phyloP scores from a whole-genome alignment of 163 green algal species.

The Trebouxiophyceae sp. region DNA sequence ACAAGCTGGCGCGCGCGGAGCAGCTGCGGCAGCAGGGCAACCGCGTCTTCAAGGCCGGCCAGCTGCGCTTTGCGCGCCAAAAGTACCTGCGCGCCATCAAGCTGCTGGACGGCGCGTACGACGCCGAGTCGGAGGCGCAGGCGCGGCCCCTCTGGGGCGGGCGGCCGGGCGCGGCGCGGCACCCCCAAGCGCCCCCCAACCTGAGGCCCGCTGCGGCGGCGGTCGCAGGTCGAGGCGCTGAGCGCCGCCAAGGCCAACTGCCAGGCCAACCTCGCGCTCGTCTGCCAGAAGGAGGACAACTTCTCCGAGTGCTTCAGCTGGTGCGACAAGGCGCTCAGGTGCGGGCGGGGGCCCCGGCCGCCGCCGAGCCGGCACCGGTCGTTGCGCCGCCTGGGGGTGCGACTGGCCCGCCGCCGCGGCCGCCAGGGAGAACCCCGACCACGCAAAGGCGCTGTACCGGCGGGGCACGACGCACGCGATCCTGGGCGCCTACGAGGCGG shows the following conservation, averaged over 20 bases:
- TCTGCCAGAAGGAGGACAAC: conserved; percentile 35
- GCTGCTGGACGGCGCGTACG: conserved; percentile 57
- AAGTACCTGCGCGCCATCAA: conserved; percentile 43
- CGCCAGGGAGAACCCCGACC: conserved; percentile 32
- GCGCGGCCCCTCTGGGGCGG: neutral
- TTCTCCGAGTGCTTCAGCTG: conserved; percentile 49
- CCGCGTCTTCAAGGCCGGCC: conserved; percentile 52
- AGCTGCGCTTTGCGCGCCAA: conserved; percentile 11
- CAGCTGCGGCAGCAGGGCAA: conserved; percentile 49
- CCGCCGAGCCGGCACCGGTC: neutral
- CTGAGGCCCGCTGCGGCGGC: neutral
- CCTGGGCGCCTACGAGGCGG: conserved; percentile 27
- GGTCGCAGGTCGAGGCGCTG: neutral
- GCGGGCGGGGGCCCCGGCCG: neutral
- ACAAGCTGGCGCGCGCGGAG: conserved; percentile 25
- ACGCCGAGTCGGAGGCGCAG: conserved; percentile 58
- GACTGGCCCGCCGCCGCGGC: neutral
- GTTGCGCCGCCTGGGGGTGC: neutral
- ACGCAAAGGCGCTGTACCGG: conserved; percentile 42
- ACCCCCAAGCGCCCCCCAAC: neutral
- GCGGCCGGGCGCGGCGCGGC: neutral
- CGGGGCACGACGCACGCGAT: conserved; percentile 13
- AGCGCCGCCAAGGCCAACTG: conserved; percentile 35
- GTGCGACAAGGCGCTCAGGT: conserved; percentile 67
- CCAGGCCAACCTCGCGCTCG: conserved; percentile 66